phyloP scores from a whole-genome alignment of 2,329 filamentous ascomycete genomes.

The Anthostomella pinea region DNA sequence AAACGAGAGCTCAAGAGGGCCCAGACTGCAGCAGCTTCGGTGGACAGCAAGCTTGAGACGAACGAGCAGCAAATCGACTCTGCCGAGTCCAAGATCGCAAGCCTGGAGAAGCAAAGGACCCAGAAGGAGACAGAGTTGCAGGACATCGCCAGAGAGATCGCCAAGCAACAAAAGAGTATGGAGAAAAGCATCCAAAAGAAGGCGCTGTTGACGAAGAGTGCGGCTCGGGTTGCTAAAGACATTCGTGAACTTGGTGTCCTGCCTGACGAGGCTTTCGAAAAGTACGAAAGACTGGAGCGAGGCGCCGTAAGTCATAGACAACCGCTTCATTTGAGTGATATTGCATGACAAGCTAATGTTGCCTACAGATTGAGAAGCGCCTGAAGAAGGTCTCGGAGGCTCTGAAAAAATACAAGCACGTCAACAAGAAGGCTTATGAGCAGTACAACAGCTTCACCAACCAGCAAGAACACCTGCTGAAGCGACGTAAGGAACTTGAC shows the following conservation, averaged over 20 bases:
- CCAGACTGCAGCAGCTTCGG: conserved; percentile 61
- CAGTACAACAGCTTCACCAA: conserved; percentile 97
- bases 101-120: conserved; percentile 44
- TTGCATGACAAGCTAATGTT: no score
- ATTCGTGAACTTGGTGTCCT: conserved; percentile 92
- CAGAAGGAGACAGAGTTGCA: conserved; percentile 71
- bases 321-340: no score
- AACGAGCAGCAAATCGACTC: conserved; percentile 71
- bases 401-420: conserved; percentile 93
- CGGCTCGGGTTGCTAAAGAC: conserved; percentile 78
- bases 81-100: conserved; percentile 36
- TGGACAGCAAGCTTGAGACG: conserved; percentile 68
- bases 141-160: conserved; percentile 73
- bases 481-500: conserved; percentile 83
- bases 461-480: conserved; percentile 82
- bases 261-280: conserved; percentile 89
- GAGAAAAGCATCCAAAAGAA: conserved; percentile 91
- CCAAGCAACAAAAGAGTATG: conserved; percentile 83
- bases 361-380: conserved; percentile 60
- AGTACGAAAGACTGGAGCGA: conserved; percentile 79
- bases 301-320: conserved; percentile 67
- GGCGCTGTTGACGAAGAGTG: conserved; percentile 71
- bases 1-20: conserved; percentile 79
- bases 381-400: conserved; percentile 90
- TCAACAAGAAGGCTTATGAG: conserved; percentile 99